phyloP scores from a whole-genome alignment of 2,329 filamentous ascomycete species.

The Epichloe amarillans region DNA sequence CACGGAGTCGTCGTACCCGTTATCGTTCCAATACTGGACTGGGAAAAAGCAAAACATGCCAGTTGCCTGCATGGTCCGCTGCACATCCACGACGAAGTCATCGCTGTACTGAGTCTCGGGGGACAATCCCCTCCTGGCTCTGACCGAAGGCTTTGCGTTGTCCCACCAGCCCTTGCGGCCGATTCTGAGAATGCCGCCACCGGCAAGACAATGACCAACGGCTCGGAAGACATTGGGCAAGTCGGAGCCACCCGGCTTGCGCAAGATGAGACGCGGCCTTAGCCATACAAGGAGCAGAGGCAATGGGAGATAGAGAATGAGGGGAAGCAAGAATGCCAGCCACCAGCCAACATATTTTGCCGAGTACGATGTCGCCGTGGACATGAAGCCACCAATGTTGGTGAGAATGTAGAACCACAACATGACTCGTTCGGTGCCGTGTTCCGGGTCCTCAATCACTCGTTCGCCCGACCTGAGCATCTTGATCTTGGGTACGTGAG shows the following conservation, averaged over 20 bases:
- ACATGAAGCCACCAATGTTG: constrained; percentile 40
- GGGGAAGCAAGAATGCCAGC: constrained; percentile 30
- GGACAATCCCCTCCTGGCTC: constrained; percentile 26
- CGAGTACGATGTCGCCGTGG: constrained; percentile 37
- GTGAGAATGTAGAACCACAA: constrained; percentile 47
- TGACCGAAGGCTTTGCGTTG: constrained; percentile 39
- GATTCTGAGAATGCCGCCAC: constrained; percentile 34
- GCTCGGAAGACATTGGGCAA: constrained; percentile 46
- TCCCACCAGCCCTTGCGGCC: constrained; percentile 45
- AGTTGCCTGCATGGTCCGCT: constrained; percentile 33
- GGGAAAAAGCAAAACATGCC: constrained; percentile 29
- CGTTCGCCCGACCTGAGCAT: constrained; percentile 41
- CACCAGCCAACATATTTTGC: constrained; percentile 39
- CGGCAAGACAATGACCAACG: constrained; percentile 39
- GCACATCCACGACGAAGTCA: constrained; percentile 52
- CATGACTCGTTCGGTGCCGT: constrained; percentile 53
- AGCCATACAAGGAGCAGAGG: constrained; percentile 43
- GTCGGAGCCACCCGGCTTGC: constrained; percentile 52
- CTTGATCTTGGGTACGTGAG: constrained; percentile 27
- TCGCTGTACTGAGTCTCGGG: constrained; percentile 46
- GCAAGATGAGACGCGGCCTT: constrained; percentile 41
- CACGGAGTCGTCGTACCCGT: constrained; percentile 10
- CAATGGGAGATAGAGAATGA: constrained; percentile 43
- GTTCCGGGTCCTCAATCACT: constrained; percentile 55
- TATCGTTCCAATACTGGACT: constrained; percentile 26